Base-by-base conservation (phyloP, 2,329 filamentous ascomycete genomes). In the Knoxdaviesia proteae region DNA sequence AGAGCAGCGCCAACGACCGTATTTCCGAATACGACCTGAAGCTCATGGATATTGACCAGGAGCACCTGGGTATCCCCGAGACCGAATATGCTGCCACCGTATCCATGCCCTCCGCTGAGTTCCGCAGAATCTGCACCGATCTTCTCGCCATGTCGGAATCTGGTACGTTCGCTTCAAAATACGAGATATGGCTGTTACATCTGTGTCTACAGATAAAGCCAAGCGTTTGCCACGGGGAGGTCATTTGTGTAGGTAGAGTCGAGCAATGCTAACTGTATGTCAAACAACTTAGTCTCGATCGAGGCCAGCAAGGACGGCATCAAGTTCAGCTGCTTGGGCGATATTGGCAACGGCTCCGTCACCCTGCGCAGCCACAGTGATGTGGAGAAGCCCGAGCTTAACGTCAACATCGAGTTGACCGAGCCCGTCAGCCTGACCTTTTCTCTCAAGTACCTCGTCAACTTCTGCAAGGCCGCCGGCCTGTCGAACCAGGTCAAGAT, bases 41-140 rank as follows among this genome's bases (percentile, higher is more conserved):
- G 73, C 77, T 98, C 60, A 98, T 98, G 90, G 90, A 98, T 61
- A 98, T 98, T 61, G 90, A 98, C 64, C 92, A 98, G 68, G 90
- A 98, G 71, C 90, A 98, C 62, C 68, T 98, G 63, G 90, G 90
- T 48, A 98, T 98, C 54, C 90, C 90, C 10, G 88, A 98, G 54
- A 98, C 92, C n/a, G 90, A 98, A 56, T 98, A 98, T 58, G 81
- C 86, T 36, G 82, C 90, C 40, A 90, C 82, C 11, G 83, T 98
- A 49, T 68, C 73, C 43, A 86, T 98, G 84, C 88, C 90, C 9
- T 76, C 82, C 34, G 60, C 68, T 40, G 90, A 98, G 64, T 96
- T 98, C 64, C 80, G 84, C 64, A 80, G 87, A 53, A 98, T 98
- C 61, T 93, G 84, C 66, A 77, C 82, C 49, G 92, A 98, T 64